Conservation (phyloP, 768 basidiomycete genomes). For the Lenzites betulinus region DNA sequence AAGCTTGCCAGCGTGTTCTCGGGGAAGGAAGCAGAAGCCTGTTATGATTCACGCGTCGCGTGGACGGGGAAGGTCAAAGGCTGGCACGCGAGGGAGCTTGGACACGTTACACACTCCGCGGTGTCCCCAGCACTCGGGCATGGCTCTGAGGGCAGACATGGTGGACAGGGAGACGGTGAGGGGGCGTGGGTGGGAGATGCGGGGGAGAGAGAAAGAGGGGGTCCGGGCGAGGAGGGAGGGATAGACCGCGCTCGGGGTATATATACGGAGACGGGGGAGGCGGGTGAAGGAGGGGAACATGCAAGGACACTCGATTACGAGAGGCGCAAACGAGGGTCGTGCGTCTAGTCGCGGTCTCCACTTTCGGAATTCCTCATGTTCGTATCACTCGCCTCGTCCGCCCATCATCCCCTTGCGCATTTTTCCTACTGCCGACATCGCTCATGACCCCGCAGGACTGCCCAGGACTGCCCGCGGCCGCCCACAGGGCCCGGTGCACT, state of each 20-base stretch:
- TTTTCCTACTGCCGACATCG: conserved; percentile 6
- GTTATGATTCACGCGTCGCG: conserved; percentile 12
- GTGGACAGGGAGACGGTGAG: conserved; percentile 14
- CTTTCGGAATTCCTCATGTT: not conserved
- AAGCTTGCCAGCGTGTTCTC: conserved; percentile 97
- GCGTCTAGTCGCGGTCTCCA: not conserved
- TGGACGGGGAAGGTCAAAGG: conserved; percentile 9
- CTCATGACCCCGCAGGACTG: conserved; percentile 9
- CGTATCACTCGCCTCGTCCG: conserved; percentile 8
- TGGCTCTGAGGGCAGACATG: conserved; percentile 24
- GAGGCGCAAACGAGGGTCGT: not conserved
- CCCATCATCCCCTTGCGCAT: conserved; percentile 9
- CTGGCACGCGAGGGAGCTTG: conserved; percentile 6
- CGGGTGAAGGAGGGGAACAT: conserved; percentile 4
- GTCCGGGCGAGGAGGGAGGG: not conserved
- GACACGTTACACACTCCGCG: conserved; percentile 52
- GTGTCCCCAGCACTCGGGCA: conserved; percentile 78
- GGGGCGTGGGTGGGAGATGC: conserved; percentile 12
- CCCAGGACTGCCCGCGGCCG: not conserved
- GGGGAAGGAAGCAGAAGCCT: conserved; percentile 86
- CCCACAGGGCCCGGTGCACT: not conserved
- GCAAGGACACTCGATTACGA: conserved; percentile 9
- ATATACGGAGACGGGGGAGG: not conserved
- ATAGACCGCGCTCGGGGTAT: not conserved
- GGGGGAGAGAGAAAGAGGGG: not conserved